These are phyloP conservation scores for Aureobasidium sp. DNA, from an alignment of 2,329 filamentous ascomycete species.

Conservation along the genomic window DNA sequence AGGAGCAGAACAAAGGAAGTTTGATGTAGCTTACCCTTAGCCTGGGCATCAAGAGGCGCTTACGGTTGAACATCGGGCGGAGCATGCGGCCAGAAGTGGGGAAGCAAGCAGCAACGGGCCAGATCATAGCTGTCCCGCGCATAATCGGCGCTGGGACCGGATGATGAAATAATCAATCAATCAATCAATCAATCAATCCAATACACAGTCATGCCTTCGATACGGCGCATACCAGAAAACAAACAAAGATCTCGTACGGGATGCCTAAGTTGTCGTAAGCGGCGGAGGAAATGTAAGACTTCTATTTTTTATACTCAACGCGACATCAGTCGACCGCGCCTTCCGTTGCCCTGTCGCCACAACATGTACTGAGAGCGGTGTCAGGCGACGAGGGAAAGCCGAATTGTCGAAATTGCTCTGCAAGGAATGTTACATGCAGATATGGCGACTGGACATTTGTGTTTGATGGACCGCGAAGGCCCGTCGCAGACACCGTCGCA, in stretches of 20 bases:
- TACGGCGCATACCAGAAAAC: constrained; percentile 7
- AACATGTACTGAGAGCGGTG: background rate
- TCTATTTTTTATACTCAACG: no score
- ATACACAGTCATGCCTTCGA: constrained; percentile 12
- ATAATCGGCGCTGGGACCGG: no score
- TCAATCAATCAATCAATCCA: no score
- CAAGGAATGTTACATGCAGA: background rate
- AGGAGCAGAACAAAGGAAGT: no score
- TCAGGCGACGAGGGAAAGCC: constrained; percentile 6
- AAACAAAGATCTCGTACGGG: constrained; percentile 9
- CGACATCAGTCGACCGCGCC: background rate
- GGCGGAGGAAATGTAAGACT: constrained; percentile 16
- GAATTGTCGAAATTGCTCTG: constrained; percentile 2
- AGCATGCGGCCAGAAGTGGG: no score
- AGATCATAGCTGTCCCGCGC: no score
- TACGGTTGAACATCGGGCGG: no score
- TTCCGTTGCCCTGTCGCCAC: background rate
- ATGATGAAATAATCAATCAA: no score
- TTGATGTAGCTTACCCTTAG: no score
- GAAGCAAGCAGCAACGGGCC: no score
- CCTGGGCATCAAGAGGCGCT: no score
- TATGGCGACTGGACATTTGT: constrained; percentile 13
- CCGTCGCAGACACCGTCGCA: background rate
- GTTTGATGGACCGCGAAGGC: background rate
- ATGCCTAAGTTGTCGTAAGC: constrained; percentile 12